Conservation (phyloP, 345 rosid species). For the Nasturtium officinale region DNA sequence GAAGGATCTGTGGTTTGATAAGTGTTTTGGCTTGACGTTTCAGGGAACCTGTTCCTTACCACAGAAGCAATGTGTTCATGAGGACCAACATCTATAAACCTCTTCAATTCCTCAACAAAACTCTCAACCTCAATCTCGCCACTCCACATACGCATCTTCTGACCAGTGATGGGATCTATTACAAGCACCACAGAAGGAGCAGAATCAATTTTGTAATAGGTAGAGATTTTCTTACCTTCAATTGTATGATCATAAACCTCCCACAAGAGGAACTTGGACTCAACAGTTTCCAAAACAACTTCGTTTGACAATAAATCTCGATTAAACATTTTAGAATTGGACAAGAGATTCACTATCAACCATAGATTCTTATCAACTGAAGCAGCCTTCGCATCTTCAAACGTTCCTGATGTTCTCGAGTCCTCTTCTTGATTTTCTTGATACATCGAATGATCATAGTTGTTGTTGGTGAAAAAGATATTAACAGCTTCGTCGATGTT, state of each 20-base stretch:
- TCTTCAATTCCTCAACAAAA: constrained; percentile 58
- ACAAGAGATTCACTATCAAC: no score
- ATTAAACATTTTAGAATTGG: no score
- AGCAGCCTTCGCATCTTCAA: no score
- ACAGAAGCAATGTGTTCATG: constrained; percentile 15
- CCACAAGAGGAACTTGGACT: constrained; percentile 71
- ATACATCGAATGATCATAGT: no score
- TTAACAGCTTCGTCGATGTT: no score
- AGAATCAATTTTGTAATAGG: constrained; percentile 65
- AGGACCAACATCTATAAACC: neutral
- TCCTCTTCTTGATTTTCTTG: no score
- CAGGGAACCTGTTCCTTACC: no score
- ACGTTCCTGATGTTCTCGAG: no score
- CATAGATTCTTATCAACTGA: no score
- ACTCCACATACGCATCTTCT: constrained; percentile 72
- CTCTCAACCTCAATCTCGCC: constrained; percentile 78
- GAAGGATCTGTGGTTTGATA: no score
- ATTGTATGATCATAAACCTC: constrained; percentile 53
- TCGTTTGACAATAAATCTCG: constrained; percentile 93
- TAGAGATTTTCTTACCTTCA: constrained; percentile 77
- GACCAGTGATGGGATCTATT: constrained; percentile 83
- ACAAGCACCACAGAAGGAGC: constrained; percentile 71
- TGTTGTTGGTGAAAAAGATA: no score
- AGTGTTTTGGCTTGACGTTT: no score
- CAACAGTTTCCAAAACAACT: constrained; percentile 65